A percentile compares a stretch with the other conserved stretches of the same genome.
phyloP scores from a whole-genome alignment of 805 yeast species.

The Candida broadrunensis region DNA sequence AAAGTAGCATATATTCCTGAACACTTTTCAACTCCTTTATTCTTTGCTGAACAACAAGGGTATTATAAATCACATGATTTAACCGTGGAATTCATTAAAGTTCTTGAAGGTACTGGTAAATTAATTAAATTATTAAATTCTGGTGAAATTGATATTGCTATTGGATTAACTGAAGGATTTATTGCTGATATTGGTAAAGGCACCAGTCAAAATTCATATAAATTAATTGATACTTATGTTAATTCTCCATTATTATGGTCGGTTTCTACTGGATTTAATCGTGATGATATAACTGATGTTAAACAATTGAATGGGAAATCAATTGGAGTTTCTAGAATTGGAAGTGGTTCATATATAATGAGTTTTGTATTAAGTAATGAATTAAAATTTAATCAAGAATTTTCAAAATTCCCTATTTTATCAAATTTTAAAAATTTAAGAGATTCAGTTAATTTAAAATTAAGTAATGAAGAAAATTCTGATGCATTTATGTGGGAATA shows the following conservation, averaged over 20 bases:
- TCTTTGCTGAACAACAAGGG: conserved; percentile 63
- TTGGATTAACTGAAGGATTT: conserved; percentile 91
- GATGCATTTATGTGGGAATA: conserved; percentile 97
- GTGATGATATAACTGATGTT: conserved; percentile 52
- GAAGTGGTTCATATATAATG: conserved; percentile 92
- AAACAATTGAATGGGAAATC: conserved; percentile 56
- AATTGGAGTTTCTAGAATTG: conserved; percentile 83
- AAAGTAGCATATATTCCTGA: conserved; percentile 86
- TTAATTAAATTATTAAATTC: conserved; percentile 68
- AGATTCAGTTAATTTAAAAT: conserved; percentile 65
- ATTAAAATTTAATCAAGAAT: conserved; percentile 50
- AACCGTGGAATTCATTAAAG: conserved; percentile 62
- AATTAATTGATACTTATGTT: conserved; percentile 79
- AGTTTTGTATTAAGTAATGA: conserved; percentile 75
- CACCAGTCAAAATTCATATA: conserved; percentile 54
- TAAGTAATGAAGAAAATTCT: conserved; percentile 38
- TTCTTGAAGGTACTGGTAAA: conserved; percentile 86
- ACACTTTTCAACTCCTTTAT: conserved; percentile 86
- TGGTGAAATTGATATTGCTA: conserved; percentile 69
- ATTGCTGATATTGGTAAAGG: conserved; percentile 80
- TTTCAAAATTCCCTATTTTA: conserved; percentile 53
- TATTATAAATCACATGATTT: conserved; percentile 49
- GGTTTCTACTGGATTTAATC: conserved; percentile 67
- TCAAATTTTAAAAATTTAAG: conserved; percentile 73
- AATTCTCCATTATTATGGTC: conserved; percentile 90